Percentiles rank a stretch among this genome's conserved stretches.
Evolutionary conservation across 306 rosid genomes (phyloP).

Genomic region (Boehmeria nivea): DNA sequence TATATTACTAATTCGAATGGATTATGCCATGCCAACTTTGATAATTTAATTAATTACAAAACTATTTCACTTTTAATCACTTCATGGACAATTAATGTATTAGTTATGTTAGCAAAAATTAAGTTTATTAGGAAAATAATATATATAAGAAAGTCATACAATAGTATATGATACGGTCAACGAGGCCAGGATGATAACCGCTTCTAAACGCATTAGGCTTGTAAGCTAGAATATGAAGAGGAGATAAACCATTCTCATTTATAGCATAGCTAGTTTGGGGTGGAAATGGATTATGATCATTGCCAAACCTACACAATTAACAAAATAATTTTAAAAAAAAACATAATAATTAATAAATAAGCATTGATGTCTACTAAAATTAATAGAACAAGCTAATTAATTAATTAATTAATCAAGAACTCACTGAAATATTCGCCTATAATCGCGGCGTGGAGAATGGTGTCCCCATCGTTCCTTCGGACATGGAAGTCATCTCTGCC

Average conservation of each 20-base stretch:
- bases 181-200: neutral
- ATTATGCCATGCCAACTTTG: too few species aligned
- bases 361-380: neutral
- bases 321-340: too few species aligned
- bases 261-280: slow-evolving; percentile 15
- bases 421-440: slow-evolving; percentile 24
- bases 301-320: slow-evolving; percentile 24
- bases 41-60: too few species aligned
- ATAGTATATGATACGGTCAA: slow-evolving; percentile 14
- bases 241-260: slow-evolving; percentile 20
- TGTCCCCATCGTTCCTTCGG: slow-evolving; percentile 14
- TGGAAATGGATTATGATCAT: slow-evolving; percentile 1
- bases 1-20: too few species aligned
- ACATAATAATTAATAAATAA: too few species aligned
- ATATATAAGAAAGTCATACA: slow-evolving; percentile 13
- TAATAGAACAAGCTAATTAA: too few species aligned
- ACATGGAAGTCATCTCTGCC: neutral
- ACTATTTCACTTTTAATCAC: too few species aligned
- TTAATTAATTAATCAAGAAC: too few species aligned
- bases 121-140: too few species aligned
- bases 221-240: slow-evolving; percentile 22
- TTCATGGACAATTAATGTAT: neutral
- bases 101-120: too few species aligned
- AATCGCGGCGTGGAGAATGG: slow-evolving; percentile 21
- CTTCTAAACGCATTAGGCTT: slow-evolving; percentile 25